These are phyloP conservation scores for Chrysanthemum lavandulifolium DNA, from an alignment of 129 eudicot genomes.

Conservation along the genomic window DNA sequence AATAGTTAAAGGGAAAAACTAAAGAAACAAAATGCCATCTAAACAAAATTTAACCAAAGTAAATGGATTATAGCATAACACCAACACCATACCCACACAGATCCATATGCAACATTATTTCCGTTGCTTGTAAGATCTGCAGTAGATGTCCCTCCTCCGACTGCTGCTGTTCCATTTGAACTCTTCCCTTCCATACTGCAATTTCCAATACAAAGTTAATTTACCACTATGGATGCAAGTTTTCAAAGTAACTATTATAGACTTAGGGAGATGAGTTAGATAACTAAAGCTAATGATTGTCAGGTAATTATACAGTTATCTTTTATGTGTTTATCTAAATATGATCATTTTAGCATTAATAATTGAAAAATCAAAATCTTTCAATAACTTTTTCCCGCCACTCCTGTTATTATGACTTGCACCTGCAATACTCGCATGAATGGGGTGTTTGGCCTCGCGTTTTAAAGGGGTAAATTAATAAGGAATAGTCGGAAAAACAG, in stretches of 20 bases:
- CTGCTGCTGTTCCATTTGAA: slow-evolving; percentile 22
- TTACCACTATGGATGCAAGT: background rate
- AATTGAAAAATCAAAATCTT: background rate
- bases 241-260: background rate
- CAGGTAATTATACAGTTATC: background rate
- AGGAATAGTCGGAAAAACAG: no score
- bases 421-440: background rate
- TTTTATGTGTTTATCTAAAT: background rate
- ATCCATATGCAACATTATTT: slow-evolving; percentile 23
- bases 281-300: background rate
- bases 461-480: no score
- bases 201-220: slow-evolving; percentile 11
- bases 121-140: slow-evolving; percentile 38
- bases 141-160: slow-evolving; percentile 32
- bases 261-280: background rate
- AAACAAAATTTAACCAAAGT: slow-evolving; percentile 20
- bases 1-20: background rate
- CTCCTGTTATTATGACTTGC: background rate
- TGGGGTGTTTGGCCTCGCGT: no score
- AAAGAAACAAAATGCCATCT: slow-evolving; percentile 14
- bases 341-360: background rate
- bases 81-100: slow-evolving; percentile 20
- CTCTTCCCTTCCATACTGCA: slow-evolving; percentile 39
- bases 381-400: background rate
- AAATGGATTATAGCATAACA: slow-evolving; percentile 6